A percentile compares a stretch with the other conserved stretches of the same genome.
These are phyloP conservation scores for Suillus plorans DNA, from an alignment of 768 basidiomycete species.

Conservation along the genomic window DNA sequence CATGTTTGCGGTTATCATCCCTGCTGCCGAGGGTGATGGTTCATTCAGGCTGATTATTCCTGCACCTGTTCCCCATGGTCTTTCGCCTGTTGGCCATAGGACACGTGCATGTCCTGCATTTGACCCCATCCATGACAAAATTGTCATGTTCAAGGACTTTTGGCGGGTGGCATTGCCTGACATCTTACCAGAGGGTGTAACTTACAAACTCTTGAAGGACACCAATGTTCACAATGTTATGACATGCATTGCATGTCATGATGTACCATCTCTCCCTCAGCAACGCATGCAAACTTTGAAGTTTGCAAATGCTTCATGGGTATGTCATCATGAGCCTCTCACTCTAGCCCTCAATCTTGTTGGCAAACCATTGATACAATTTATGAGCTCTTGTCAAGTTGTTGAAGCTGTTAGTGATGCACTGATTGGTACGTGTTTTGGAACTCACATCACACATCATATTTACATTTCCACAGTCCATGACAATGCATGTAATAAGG, in stretches of 20 bases:
- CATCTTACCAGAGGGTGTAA: slow-evolving; percentile 21
- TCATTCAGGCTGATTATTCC: not conserved
- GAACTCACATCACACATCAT: not conserved
- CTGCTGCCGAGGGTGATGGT: not conserved
- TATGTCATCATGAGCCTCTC: not conserved
- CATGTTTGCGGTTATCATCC: not conserved
- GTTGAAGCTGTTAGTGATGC: slow-evolving; percentile 10
- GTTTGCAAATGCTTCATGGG: not conserved
- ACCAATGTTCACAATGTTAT: slow-evolving; percentile 24
- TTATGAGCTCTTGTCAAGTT: slow-evolving; percentile 1
- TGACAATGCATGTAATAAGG: not conserved
- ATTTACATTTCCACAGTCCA: slow-evolving; percentile 5
- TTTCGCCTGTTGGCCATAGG: not conserved
- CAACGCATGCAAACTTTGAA: not conserved
- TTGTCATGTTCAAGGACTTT: slow-evolving; percentile 1
- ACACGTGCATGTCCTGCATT: slow-evolving; percentile 1
- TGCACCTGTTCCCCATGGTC: not conserved
- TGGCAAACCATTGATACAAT: not conserved
- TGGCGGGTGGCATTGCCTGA: not conserved
- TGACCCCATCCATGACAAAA: not conserved
- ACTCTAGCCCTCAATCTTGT: slow-evolving; percentile 8
- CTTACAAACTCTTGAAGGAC: slow-evolving; percentile 19
- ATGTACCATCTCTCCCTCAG: not conserved
- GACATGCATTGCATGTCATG: not conserved
- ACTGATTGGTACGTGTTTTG: slow-evolving; percentile 7